Conservation (phyloP, 352 stramenopile species). For the Globisporangium megalacanthum region DNA sequence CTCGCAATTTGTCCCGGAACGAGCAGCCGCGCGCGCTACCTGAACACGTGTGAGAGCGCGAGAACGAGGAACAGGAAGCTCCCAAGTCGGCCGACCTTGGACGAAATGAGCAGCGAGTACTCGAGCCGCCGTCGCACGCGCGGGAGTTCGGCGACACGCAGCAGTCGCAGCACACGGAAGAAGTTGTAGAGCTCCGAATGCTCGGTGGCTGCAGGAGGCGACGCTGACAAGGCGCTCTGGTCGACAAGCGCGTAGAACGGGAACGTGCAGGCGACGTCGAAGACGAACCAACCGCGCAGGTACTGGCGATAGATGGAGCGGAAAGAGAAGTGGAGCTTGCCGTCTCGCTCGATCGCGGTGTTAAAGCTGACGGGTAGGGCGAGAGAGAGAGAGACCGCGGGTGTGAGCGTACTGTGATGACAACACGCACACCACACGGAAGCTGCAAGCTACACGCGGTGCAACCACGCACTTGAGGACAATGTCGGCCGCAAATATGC, state of each 20-base stretch:
- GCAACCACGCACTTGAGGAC: slow-evolving; percentile 46
- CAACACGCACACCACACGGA: not conserved
- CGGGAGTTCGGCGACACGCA: slow-evolving; percentile 46
- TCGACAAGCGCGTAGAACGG: slow-evolving; percentile 63
- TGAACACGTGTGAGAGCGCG: slow-evolving; percentile 78
- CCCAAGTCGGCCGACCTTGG: slow-evolving; percentile 66
- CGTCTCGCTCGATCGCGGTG: slow-evolving; percentile 66
- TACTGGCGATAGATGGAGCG: slow-evolving; percentile 51
- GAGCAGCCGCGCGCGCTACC: slow-evolving; percentile 11
- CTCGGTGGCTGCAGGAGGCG: slow-evolving; percentile 19
- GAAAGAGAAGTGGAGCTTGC: slow-evolving; percentile 63
- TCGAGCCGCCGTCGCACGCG: slow-evolving; percentile 59
- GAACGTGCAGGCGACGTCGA: slow-evolving; percentile 60
- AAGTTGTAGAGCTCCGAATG: slow-evolving; percentile 39
- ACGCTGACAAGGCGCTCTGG: slow-evolving; percentile 12
- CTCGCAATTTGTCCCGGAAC: not conserved
- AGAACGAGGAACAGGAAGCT: slow-evolving; percentile 72
- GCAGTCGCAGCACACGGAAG: slow-evolving; percentile 39
- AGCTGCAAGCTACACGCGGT: not conserved
- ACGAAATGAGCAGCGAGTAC: slow-evolving; percentile 71
- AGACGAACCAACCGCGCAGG: slow-evolving; percentile 41
- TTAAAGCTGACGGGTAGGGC: slow-evolving; percentile 40
- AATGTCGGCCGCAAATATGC: slow-evolving; percentile 63
- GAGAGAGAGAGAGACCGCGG: not conserved
- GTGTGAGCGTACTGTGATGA: not conserved